phyloP scores from a whole-genome alignment of 1,284 basidiomycete species.

The Puccinia sorghi region DNA sequence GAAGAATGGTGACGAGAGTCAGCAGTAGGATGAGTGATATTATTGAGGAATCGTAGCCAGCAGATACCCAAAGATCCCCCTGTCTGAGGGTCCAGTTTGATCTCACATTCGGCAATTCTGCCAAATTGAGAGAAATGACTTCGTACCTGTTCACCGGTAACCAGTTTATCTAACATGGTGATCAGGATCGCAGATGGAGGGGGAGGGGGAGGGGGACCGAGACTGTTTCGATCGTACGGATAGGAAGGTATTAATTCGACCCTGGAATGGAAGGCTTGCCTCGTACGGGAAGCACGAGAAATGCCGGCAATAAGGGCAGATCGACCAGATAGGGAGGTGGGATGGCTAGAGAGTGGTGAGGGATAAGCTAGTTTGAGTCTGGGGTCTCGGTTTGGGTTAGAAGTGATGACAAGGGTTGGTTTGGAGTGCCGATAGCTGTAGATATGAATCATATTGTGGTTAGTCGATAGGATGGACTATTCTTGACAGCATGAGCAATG shows the following conservation, averaged over 20 bases:
- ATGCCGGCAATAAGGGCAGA: conserved; percentile 52
- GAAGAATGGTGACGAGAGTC: conserved; percentile 50
- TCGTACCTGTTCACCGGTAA: conserved; percentile 68
- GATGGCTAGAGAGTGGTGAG: conserved; percentile 50
- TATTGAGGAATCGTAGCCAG: conserved; percentile 68
- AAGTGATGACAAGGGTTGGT: conserved; percentile 27
- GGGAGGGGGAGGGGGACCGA: conserved; percentile 72
- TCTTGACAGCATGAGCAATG: neutral
- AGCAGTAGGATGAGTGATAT: conserved; percentile 56
- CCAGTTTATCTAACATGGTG: conserved; percentile 71
- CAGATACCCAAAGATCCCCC: conserved; percentile 82
- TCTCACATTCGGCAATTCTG: conserved; percentile 69
- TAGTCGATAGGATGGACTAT: no score
- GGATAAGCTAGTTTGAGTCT: conserved; percentile 50
- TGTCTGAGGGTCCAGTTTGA: conserved; percentile 75
- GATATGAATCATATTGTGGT: neutral
- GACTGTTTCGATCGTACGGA: conserved; percentile 76
- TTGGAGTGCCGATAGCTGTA: conserved; percentile 46
- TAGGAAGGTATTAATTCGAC: conserved; percentile 16
- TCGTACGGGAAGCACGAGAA: conserved; percentile 35
- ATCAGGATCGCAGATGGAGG: conserved; percentile 68
- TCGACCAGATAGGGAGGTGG: conserved; percentile 51
- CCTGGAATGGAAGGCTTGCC: conserved; percentile 40
- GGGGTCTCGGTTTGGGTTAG: conserved; percentile 26
- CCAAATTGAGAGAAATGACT: conserved; percentile 72